Base-by-base conservation (phyloP, 352 stramenopile species). In the Globisporangium yorkense region DNA sequence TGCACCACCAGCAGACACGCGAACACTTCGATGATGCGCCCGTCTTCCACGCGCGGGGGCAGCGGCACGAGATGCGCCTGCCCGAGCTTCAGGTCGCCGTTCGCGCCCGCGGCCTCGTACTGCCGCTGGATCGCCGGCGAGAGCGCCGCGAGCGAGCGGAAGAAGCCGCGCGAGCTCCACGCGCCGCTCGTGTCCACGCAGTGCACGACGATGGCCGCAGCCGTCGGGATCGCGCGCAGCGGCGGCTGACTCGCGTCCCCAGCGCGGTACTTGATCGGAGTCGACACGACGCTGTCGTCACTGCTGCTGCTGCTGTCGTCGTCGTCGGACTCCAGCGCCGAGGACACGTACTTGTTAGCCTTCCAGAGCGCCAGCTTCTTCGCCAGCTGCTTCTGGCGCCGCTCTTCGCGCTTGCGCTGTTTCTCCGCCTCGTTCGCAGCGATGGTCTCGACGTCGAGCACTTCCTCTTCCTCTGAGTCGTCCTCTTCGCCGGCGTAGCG, bases 1-100 rank as follows among this genome's bases (percentile, higher is more conserved):
- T 92, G 82, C 12, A 89, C 82, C 21, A 89, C 79, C 3, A 92
- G 66, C 50, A 92, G 63, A 54, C 82, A 89, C 35, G 87, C 78
- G 57, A 75, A 88, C 15, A 69, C 41, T 15, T 74, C 70, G n/a
- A 54, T 49, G 2, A 29, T 37, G 10, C 40, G 49, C 9, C 20
- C 47, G 20, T 56, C 51, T 5, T 61, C 59, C 3, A 52, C 21
- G 9, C 56, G 54, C 16, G 67, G 20, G 39, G 69, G 51, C 21
- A 92, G 24, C 2, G 50, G 67, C 55, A 92, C 79, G 51, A 88
- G 67, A 46, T 92, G 82, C 10, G 82, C 82, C 35, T 82, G 80
- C 0, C 82, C 82, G 41, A 92, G 72, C 45, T 88, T 89, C 24
- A 92, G 70, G 61, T 92, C 82, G 5, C 67, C 59, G 46, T 88